These are phyloP conservation scores for Aspergillus campestris DNA, from an alignment of 495 filamentous ascomycete genomes.

Conservation along the genomic window DNA sequence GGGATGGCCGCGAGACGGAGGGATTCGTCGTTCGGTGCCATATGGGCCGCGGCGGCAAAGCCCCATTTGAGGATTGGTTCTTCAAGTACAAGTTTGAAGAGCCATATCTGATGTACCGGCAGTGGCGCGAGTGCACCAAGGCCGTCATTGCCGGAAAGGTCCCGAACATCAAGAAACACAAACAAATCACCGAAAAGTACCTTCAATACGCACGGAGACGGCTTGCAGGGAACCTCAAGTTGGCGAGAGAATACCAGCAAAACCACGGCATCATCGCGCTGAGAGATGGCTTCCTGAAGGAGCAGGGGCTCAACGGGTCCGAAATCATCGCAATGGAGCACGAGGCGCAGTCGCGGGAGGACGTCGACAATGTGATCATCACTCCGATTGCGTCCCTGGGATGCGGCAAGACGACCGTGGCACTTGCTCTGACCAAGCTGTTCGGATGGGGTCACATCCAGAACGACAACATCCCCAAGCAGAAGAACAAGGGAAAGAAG, in stretches of 20 bases:
- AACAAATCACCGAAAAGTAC: constrained; percentile 86
- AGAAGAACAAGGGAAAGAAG: constrained; percentile 55
- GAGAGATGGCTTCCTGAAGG: constrained; percentile 74
- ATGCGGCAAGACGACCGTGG: constrained; percentile 93
- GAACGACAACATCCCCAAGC: constrained; percentile 89
- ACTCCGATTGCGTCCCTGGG: constrained; percentile 86
- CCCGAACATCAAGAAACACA: constrained; percentile 76
- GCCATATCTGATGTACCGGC: constrained; percentile 94
- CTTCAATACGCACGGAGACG: constrained; percentile 68
- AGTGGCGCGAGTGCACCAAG: constrained; percentile 97
- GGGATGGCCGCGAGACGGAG: constrained; percentile 85
- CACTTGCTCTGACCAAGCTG: constrained; percentile 68
- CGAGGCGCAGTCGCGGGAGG: constrained; percentile 31
- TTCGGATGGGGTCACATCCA: constrained; percentile 94
- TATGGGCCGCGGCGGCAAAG: constrained; percentile 39
- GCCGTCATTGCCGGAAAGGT: constrained; percentile 67
- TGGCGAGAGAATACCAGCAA: constrained; percentile 59
- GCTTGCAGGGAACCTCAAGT: constrained; percentile 52
- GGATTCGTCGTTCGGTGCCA: constrained; percentile 95
- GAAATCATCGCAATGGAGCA: constrained; percentile 68
- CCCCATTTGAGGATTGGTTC: constrained; percentile 78
- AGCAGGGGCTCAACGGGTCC: constrained; percentile 72
- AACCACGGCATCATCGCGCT: constrained; percentile 97
- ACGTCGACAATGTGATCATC: constrained; percentile 60
- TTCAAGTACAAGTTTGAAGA: constrained; percentile 99